A percentile compares a stretch with the other conserved stretches of the same genome.
These are phyloP conservation scores for Sarocladiaceae sp. DNA, from an alignment of 2,329 filamentous ascomycete species.

Conservation along the genomic window DNA sequence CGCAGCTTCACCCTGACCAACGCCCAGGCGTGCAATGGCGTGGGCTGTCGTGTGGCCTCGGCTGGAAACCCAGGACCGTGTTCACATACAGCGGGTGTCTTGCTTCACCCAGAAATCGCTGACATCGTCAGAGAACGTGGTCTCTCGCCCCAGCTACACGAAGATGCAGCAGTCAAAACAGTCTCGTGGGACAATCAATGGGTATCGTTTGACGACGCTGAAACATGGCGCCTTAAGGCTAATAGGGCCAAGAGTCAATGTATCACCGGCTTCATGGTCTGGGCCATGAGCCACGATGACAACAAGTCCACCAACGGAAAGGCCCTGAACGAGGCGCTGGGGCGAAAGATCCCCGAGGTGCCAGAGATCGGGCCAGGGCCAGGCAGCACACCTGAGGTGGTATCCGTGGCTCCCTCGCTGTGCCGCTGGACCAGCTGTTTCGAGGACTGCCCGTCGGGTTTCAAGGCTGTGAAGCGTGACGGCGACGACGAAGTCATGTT, in stretches of 20 bases:
- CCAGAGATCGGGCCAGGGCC: too few species aligned
- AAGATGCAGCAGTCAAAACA: conserved; percentile 23
- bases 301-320: background rate
- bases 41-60: conserved; percentile 23
- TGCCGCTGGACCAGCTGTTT: too few species aligned
- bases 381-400: too few species aligned
- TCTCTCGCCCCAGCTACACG: conserved; percentile 16
- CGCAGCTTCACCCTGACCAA: conserved; percentile 23
- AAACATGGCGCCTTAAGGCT: too few species aligned
- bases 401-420: too few species aligned
- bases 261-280: too few species aligned
- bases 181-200: conserved; percentile 28
- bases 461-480: too few species aligned
- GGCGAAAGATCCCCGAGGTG: background rate
- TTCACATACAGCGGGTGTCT: conserved; percentile 20
- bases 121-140: conserved; percentile 17
- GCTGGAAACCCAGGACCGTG: conserved; percentile 22
- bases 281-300: too few species aligned
- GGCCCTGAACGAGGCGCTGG: background rate
- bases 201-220: conserved; percentile 29
- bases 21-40: conserved; percentile 17
- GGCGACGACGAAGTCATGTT: too few species aligned
- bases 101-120: conserved; percentile 27
- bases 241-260: too few species aligned
- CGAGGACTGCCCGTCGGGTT: too few species aligned